Evolutionary conservation across 2,329 filamentous ascomycete genomes (phyloP).

Genomic region (Hypoxylon sp.): DNA sequence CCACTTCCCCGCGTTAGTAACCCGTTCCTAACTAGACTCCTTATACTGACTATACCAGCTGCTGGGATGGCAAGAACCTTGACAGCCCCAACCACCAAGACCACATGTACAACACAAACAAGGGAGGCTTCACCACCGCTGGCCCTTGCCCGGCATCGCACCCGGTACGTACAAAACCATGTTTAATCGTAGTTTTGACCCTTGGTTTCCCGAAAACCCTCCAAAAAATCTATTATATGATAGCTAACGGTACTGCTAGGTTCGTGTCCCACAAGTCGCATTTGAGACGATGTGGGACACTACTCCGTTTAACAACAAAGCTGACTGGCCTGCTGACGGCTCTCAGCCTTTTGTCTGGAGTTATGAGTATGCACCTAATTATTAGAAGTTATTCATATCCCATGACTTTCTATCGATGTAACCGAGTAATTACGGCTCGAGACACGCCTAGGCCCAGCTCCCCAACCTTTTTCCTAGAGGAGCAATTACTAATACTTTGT

Average conservation of each 20-base stretch:
- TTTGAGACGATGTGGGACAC: slow-evolving; percentile 64
- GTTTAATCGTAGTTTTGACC: not conserved
- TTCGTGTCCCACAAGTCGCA: slow-evolving; percentile 58
- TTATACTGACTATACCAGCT: slow-evolving; percentile 50
- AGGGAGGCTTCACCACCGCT: slow-evolving; percentile 49
- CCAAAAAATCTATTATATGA: not conserved
- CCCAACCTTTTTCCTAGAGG: not conserved
- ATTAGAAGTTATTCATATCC: not conserved
- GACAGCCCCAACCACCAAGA: slow-evolving; percentile 54
- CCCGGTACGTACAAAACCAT: slow-evolving; percentile 44
- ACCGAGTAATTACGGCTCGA: not conserved
- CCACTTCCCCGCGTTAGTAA: slow-evolving; percentile 56
- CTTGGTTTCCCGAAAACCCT: not conserved
- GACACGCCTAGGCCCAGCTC: not conserved
- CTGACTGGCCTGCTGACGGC: slow-evolving; percentile 56
- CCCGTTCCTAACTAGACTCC: not conserved
- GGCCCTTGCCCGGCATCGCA: slow-evolving; percentile 56
- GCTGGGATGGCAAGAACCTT: slow-evolving; percentile 49
- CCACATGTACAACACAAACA: slow-evolving; percentile 59
- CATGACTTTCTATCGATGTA: not conserved
- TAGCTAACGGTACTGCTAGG: not conserved
- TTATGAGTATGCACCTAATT: slow-evolving; percentile 48
- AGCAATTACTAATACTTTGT: not conserved
- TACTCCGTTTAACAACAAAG: slow-evolving; percentile 56
- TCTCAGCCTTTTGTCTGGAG: slow-evolving; percentile 56